Base-by-base conservation (phyloP, 768 basidiomycete genomes). In the Ramaria sp. region DNA sequence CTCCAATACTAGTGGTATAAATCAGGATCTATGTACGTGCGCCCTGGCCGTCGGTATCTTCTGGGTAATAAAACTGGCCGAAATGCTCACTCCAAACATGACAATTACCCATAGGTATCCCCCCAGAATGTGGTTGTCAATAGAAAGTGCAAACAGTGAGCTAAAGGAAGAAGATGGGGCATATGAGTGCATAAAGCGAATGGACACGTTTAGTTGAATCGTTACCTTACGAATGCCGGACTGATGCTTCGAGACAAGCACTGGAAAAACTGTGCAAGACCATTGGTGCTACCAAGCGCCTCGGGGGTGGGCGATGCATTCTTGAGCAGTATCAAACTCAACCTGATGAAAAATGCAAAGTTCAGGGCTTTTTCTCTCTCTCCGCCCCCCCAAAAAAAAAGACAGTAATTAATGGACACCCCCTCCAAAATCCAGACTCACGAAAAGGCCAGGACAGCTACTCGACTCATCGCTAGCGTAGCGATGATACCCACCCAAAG, bases 241-340 rank as follows among this genome's bases (percentile, higher is more conserved):
- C 76, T 73, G 45, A 82, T 62, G 0, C 79, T 74, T 27, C 83
- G 73, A 24, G 79, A 71, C 22, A 72, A 63, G 59, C 79, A 80
- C 44, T 24, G 48, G 13, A 51, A 44, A 27, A 47, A 60, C 58
- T 83, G 79, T 13, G 81, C 74, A 18, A 83, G 69, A 5, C 82
- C 83, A 60, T 85, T 85, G 1, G 78, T 77, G 41, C 76, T 73
- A 1, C 82, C 83, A 16, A 86, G 69, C 13, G 75, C 71, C 15
- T 71, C 69, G 3, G 78, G 71, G 25, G 67, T 71, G 1, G 81
- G 82, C 1, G 75, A 67, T 47, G 73, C 66, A 47, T 79, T 71
- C 56, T 78, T 82, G 43, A 74, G 70, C 9, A 85, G 68, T 48
- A 87, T 71, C 72, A 85, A 77, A 63, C 75, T 81, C 41, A 80